Percentiles rank a stretch among this genome's conserved stretches.
phyloP scores from a whole-genome alignment of 768 basidiomycete genomes.

The Kwoniella botswanensis region DNA sequence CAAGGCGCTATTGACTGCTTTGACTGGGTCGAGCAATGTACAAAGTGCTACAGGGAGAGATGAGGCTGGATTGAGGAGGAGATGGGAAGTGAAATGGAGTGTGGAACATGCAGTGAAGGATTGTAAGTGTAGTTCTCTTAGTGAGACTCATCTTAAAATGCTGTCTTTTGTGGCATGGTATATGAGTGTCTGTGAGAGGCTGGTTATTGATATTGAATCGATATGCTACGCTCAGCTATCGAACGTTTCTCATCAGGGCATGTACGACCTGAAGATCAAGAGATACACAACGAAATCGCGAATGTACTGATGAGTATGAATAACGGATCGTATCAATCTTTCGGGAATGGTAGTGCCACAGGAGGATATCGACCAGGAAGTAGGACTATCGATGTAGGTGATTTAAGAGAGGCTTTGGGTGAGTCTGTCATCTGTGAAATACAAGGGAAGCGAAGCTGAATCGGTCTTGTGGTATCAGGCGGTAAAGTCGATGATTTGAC shows the following conservation, averaged over 20 bases:
- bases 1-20: slow-evolving; percentile 65
- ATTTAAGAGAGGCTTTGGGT: slow-evolving; percentile 79
- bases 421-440: slow-evolving; percentile 1
- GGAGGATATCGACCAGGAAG: slow-evolving; percentile 63
- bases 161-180: too few species aligned
- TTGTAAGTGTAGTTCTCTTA: slow-evolving; percentile 61
- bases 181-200: too few species aligned
- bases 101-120: slow-evolving; percentile 74
- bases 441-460: background rate
- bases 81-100: slow-evolving; percentile 71
- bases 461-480: slow-evolving; percentile 9
- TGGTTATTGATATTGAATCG: too few species aligned
- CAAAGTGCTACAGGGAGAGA: slow-evolving; percentile 72
- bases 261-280: slow-evolving; percentile 22
- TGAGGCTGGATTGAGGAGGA: slow-evolving; percentile 64
- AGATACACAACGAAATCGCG: slow-evolving; percentile 42
- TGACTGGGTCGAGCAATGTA: slow-evolving; percentile 65
- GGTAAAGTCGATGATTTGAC: slow-evolving; percentile 21
- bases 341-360: slow-evolving; percentile 60
- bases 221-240: slow-evolving; percentile 32
- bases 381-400: slow-evolving; percentile 81
- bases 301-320: slow-evolving; percentile 78
- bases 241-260: slow-evolving; percentile 43
- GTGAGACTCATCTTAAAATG: too few species aligned
- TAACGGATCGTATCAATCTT: slow-evolving; percentile 83